Evolutionary conservation across 129 eudicot species (phyloP).

Genomic region (Glebionis coronaria): DNA sequence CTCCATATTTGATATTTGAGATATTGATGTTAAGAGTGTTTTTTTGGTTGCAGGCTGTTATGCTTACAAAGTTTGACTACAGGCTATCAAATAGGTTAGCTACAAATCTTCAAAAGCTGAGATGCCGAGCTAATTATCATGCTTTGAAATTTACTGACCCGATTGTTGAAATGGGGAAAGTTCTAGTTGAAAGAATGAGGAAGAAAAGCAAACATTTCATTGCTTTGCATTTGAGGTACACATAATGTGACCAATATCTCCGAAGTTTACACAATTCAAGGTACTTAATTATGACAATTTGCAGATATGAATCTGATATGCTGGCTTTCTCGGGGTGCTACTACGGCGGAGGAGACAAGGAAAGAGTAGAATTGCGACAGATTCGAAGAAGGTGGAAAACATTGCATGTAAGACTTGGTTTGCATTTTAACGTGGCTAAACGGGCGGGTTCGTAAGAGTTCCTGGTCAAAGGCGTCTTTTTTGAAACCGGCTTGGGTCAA

Average conservation of each 20-base stretch:
- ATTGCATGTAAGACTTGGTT: conserved; percentile 55
- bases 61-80: conserved; percentile 73
- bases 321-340: conserved; percentile 89
- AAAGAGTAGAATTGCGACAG: conserved; percentile 49
- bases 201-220: conserved; percentile 62
- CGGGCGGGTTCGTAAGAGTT: too few species aligned
- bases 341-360: conserved; percentile 75
- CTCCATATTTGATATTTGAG: not conserved
- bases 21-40: not conserved
- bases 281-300: not conserved
- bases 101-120: conserved; percentile 58
- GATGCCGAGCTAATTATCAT: conserved; percentile 78
- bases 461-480: not conserved
- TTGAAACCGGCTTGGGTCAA: not conserved
- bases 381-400: conserved; percentile 78
- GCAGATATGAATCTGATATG: conserved; percentile 77
- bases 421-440: too few species aligned
- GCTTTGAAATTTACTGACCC: conserved; percentile 64
- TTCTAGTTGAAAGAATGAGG: conserved; percentile 66
- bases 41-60: conserved; percentile 57
- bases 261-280: not conserved
- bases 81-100: conserved; percentile 64
- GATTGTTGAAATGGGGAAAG: conserved; percentile 63
- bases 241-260: not conserved
- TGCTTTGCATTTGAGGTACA: conserved; percentile 72